These are phyloP conservation scores for Yamadazyma dushanensis DNA, from an alignment of 1,139 yeast species.

Conservation along the genomic window DNA sequence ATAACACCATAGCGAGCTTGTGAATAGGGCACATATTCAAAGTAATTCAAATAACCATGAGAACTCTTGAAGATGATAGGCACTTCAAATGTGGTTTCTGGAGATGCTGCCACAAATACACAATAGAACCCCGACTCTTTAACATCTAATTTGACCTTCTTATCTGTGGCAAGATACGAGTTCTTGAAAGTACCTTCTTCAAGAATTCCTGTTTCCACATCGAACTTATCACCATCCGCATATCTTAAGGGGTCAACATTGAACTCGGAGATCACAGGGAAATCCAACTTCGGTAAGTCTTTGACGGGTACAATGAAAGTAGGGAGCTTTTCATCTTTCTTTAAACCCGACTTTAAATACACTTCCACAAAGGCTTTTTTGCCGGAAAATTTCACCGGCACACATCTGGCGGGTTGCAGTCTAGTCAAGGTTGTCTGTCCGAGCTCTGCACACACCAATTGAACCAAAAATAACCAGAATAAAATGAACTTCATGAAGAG, in stretches of 20 bases:
- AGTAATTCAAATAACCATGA: slow-evolving; percentile 29
- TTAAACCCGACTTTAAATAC: slow-evolving; percentile 7
- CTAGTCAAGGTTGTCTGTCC: background rate
- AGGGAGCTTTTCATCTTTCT: slow-evolving; percentile 20
- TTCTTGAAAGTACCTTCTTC: slow-evolving; percentile 7
- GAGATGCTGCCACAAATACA: slow-evolving; percentile 32
- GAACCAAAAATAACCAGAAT: background rate
- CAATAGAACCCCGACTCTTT: slow-evolving; percentile 34
- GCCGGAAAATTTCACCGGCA: slow-evolving; percentile 6
- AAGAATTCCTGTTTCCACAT: slow-evolving; percentile 10
- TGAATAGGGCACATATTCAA: slow-evolving; percentile 21
- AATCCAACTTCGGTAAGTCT: slow-evolving; percentile 23
- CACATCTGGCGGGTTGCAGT: slow-evolving; percentile 9
- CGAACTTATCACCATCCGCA: slow-evolving; percentile 14
- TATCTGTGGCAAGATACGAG: slow-evolving; percentile 4
- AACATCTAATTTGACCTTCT: slow-evolving; percentile 17
- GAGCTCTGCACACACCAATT: background rate
- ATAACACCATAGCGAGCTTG: slow-evolving; percentile 19
- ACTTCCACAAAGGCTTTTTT: slow-evolving; percentile 8
- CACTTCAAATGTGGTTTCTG: slow-evolving; percentile 10
- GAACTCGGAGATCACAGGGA: slow-evolving; percentile 22
- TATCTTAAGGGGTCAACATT: slow-evolving; percentile 2
- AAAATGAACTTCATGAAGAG: background rate
- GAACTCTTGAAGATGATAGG: slow-evolving; percentile 25
- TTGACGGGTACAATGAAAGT: slow-evolving; percentile 25